Percentiles rank a stretch among this genome's conserved stretches.
These are phyloP conservation scores for Phytophthora fragariaefolia DNA, from an alignment of 352 stramenopile genomes.

Conservation along the genomic window DNA sequence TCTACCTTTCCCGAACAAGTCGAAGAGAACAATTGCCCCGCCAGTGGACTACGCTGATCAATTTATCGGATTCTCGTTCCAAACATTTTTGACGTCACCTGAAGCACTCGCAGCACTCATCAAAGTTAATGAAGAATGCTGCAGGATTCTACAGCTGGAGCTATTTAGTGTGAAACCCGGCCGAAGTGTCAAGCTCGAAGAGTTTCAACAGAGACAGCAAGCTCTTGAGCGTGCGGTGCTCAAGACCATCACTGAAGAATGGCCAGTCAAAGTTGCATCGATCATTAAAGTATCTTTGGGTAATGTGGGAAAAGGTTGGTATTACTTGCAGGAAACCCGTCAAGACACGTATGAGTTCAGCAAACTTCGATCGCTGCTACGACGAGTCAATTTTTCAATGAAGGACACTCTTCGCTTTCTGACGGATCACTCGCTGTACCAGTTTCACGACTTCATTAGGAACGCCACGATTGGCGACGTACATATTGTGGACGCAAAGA, in stretches of 20 bases:
- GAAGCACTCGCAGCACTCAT: constrained; percentile 76
- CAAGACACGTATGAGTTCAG: constrained; percentile 91
- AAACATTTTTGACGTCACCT: constrained; percentile 84
- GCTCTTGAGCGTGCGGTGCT: constrained; percentile 70
- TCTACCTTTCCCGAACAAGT: constrained; percentile 23
- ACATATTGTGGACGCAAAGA: constrained; percentile 79
- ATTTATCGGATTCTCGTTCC: constrained; percentile 89
- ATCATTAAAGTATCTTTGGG: constrained; percentile 78
- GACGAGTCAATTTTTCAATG: constrained; percentile 84
- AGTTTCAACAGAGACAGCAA: constrained; percentile 87
- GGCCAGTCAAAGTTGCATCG: constrained; percentile 68
- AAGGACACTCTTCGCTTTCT: constrained; percentile 83
- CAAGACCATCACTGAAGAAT: constrained; percentile 87
- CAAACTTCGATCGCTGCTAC: constrained; percentile 77
- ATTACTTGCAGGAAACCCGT: constrained; percentile 82
- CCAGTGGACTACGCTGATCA: constrained; percentile 88
- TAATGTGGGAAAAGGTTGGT: constrained; percentile 87
- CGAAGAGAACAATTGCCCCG: constrained; percentile 41
- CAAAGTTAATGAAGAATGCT: constrained; percentile 90
- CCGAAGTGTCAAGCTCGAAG: constrained; percentile 83
- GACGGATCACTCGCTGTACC: constrained; percentile 72
- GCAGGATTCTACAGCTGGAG: constrained; percentile 78
- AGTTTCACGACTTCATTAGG: constrained; percentile 77
- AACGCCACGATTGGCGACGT: constrained; percentile 60
- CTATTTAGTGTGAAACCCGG: constrained; percentile 79